Evolutionary conservation across 768 basidiomycete species (phyloP), one percentile per base, ranked within the genome.

Genomic region (Leucocoprinus sp.): DNA sequence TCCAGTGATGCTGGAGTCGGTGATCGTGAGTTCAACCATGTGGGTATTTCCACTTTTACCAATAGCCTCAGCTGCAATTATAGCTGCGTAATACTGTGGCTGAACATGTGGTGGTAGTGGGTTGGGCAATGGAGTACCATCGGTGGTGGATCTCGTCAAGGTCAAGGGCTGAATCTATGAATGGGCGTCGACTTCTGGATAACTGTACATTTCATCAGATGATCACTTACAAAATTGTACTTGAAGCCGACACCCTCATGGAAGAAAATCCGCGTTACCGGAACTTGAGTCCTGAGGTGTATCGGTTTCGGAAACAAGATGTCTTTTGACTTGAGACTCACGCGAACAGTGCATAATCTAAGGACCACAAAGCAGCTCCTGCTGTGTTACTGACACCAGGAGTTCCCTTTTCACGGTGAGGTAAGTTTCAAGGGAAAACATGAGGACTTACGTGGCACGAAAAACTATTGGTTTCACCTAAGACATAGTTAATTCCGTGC

Each of bases 241-340:
- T 84, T 85, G 63, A 70, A 84, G 0, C 82, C 82, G 43, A 84
- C 64, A 12, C 82, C 82, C 45, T 78, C 67, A 54, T 85, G 81
- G 66, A 81, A 82, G 61, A 72, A 78, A 12, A 80, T 50, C 40
- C 71, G 65, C 22, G 70, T 67, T 21, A 80, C 72, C 3, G 76
- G 76, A 8, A 79, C 58, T 50, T 73, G 72, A 1, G 75, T 61
- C 14, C 67, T 69, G 41, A 8, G 31, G 18, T 11, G 11, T 17
- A 19, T 50, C 9, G 42, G 29, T 29, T 33, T 23, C 17, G 9
- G n/a, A 8, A 11, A 28, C 19, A 37, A 17, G 8, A 45, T 11
- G 4, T 9, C n/a, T n/a, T 27, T 11, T 27, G 26, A 27, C 26
- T 27, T 27, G 26, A 21, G 15, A 55, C 69, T 39, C 54, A 71